A percentile compares a stretch with the other conserved stretches of the same genome.
phyloP scores from a whole-genome alignment of 495 filamentous ascomycete genomes.

The Pyronema domesticum region DNA sequence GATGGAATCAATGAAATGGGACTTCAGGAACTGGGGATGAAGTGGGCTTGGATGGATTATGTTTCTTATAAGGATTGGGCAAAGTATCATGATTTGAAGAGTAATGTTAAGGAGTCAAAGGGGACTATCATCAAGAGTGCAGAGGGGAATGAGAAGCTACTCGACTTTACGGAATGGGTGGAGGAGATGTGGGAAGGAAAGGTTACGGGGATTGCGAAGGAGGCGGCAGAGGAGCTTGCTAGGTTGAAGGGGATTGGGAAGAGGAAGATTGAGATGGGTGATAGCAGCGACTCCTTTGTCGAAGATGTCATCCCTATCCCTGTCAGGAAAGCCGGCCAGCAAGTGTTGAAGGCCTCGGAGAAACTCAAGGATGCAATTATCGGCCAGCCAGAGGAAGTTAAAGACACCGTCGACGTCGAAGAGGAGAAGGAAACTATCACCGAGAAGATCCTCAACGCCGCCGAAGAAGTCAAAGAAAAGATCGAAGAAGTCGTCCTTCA shows the following conservation, averaged over 20 bases:
- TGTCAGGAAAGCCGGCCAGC: constrained; percentile 9
- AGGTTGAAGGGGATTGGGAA: constrained; percentile 66
- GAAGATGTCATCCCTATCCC: constrained; percentile 26
- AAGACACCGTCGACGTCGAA: too few relatives aligned
- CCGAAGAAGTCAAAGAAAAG: constrained; percentile 1
- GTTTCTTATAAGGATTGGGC: constrained; percentile 94
- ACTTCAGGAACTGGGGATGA: constrained; percentile 87
- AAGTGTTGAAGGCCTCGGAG: constrained; percentile 5
- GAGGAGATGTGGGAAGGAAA: constrained; percentile 47
- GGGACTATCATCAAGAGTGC: constrained; percentile 57
- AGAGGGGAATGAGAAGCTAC: constrained; percentile 50
- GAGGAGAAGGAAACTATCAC: constrained; percentile 4
- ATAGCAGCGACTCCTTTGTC: constrained; percentile 59
- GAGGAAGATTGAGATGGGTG: constrained; percentile 68
- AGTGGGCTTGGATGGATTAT: constrained; percentile 93
- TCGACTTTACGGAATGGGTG: constrained; percentile 47
- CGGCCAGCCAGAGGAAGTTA: too few relatives aligned
- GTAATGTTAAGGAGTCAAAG: constrained; percentile 68
- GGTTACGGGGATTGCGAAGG: constrained; percentile 64
- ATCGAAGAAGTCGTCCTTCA: constrained; percentile 2
- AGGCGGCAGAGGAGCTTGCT: constrained; percentile 64
- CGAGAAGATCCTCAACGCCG: neutral
- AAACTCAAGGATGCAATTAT: constrained; percentile 5
- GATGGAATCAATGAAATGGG: constrained; percentile 73
- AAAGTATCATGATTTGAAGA: constrained; percentile 71